Percentiles rank a stretch among this genome's conserved stretches.
These are phyloP conservation scores for Ophiostoma sp. DNA, from an alignment of 2,329 filamentous ascomycete genomes.

Conservation along the genomic window DNA sequence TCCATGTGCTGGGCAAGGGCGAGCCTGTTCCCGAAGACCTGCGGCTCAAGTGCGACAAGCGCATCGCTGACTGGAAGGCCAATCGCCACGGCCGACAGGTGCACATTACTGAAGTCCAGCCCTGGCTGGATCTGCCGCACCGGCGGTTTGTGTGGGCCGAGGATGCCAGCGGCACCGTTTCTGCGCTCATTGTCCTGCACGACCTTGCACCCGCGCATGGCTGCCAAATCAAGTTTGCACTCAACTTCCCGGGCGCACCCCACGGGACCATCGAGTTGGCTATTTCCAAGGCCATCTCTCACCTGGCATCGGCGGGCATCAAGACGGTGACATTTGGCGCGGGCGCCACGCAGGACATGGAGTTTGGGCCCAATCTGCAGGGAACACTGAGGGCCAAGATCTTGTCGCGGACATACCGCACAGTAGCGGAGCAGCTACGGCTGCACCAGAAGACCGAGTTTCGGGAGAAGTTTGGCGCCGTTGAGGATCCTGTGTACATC, in stretches of 20 bases:
- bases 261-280: conserved; percentile 81
- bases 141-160: conserved; percentile 80
- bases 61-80: conserved; percentile 73
- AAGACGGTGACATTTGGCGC: conserved; percentile 78
- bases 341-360: conserved; percentile 68
- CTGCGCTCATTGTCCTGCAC: conserved; percentile 74
- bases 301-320: conserved; percentile 50
- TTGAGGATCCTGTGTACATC: conserved; percentile 80
- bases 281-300: conserved; percentile 62
- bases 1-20: conserved; percentile 54
- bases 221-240: conserved; percentile 93
- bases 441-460: conserved; percentile 83
- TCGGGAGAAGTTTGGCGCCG: conserved; percentile 80
- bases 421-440: conserved; percentile 75
- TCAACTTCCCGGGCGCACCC: conserved; percentile 85
- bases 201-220: conserved; percentile 75
- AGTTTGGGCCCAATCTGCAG: conserved; percentile 73
- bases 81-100: conserved; percentile 80
- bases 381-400: conserved; percentile 77
- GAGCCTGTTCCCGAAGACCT: conserved; percentile 59
- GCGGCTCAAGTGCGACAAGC: conserved; percentile 62
- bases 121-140: conserved; percentile 79
- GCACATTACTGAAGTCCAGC: conserved; percentile 81
- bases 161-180: conserved; percentile 65
- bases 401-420: conserved; percentile 74